These are phyloP conservation scores for Platanus orientalis DNA, from an alignment of 164 flowering plant genomes.

Conservation along the genomic window DNA sequence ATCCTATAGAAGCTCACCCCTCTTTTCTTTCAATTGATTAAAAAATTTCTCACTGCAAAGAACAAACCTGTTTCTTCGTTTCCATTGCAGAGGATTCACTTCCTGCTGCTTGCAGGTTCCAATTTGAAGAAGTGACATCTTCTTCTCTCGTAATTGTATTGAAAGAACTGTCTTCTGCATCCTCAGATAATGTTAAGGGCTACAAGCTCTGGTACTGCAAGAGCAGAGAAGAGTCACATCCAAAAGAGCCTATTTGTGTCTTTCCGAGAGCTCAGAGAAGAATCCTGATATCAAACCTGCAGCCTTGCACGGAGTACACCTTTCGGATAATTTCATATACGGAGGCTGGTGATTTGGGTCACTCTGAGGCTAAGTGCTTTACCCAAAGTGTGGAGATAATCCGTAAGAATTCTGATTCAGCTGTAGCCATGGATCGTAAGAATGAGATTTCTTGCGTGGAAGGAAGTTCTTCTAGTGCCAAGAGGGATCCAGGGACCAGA, in stretches of 20 bases:
- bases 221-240: slow-evolving; percentile 47
- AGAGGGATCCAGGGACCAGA: slow-evolving; percentile 25
- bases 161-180: slow-evolving; percentile 48
- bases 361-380: slow-evolving; percentile 86
- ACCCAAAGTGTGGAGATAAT: slow-evolving; percentile 86
- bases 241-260: slow-evolving; percentile 55
- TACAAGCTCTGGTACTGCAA: slow-evolving; percentile 92
- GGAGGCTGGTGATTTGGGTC: slow-evolving; percentile 83
- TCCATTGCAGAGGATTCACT: slow-evolving; percentile 72
- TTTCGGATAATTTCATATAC: slow-evolving; percentile 76
- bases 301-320: slow-evolving; percentile 89
- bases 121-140: slow-evolving; percentile 77
- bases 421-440: slow-evolving; percentile 17
- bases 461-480: slow-evolving; percentile 36
- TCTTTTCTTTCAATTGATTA: slow-evolving; percentile 1
- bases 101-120: slow-evolving; percentile 91
- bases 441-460: slow-evolving; percentile 31
- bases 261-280: slow-evolving; percentile 70
- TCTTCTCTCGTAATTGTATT: slow-evolving; percentile 68
- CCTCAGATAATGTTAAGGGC: slow-evolving; percentile 51
- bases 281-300: slow-evolving; percentile 66
- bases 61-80: slow-evolving; percentile 13
- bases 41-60: neutral
- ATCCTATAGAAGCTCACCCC: neutral
- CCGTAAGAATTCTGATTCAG: slow-evolving; percentile 36